Conservation (phyloP, 495 filamentous ascomycete genomes). For the Wilcoxina mikolae region DNA sequence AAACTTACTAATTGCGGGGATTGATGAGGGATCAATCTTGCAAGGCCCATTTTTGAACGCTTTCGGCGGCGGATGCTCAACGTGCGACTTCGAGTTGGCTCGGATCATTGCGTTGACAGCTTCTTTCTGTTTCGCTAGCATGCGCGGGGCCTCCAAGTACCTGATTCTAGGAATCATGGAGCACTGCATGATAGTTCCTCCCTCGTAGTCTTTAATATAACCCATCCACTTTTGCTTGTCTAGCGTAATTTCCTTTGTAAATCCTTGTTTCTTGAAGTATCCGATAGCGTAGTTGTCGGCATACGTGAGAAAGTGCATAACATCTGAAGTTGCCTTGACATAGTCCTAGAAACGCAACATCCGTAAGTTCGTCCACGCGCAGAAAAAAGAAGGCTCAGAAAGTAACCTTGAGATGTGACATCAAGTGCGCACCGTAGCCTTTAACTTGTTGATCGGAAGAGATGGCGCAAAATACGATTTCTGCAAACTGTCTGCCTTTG, state of each 20-base stretch:
- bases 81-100: constrained; percentile 74
- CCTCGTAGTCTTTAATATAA: constrained; percentile 99
- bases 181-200: constrained; percentile 98
- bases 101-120: constrained; percentile 86
- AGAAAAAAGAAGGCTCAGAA: background rate
- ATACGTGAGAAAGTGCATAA: constrained; percentile 98
- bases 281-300: constrained; percentile 98
- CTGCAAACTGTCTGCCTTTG: constrained; percentile 80
- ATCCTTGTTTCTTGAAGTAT: constrained; percentile 98
- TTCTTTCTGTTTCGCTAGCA: constrained; percentile 96
- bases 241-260: constrained; percentile 94
- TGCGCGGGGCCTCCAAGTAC: constrained; percentile 83
- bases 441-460: constrained; percentile 97
- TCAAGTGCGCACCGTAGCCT: constrained; percentile 92
- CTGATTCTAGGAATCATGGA: constrained; percentile 90
- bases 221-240: constrained; percentile 92
- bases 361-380: background rate
- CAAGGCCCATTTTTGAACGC: constrained; percentile 45
- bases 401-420: constrained; percentile 72
- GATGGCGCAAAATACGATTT: constrained; percentile 98
- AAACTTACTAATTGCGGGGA: constrained; percentile 29
- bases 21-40: constrained; percentile 30
- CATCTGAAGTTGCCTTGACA: constrained; percentile 87
- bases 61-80: constrained; percentile 63
- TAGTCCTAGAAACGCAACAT: constrained; percentile 57